phyloP scores from a whole-genome alignment of 257 asterid genomes.

The Fraxinus excelsior region DNA sequence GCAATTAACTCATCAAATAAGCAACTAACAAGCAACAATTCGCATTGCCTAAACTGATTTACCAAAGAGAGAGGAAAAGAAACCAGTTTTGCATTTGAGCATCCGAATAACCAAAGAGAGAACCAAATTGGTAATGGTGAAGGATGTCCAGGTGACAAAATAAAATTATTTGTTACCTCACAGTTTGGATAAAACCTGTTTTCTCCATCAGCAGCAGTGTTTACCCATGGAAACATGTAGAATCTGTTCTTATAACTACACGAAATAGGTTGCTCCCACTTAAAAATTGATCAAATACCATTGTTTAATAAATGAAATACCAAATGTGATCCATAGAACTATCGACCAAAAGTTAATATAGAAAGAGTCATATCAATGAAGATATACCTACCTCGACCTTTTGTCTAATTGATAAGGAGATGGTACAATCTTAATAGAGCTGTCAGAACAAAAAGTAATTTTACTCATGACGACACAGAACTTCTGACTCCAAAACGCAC shows the following conservation, averaged over 20 bases:
- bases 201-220: slow-evolving; percentile 32
- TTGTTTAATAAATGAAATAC: slow-evolving; percentile 17
- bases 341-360: slow-evolving; percentile 25
- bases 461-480: slow-evolving; percentile 63
- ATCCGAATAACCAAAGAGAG: slow-evolving; percentile 33
- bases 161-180: slow-evolving; percentile 29
- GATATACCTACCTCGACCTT: slow-evolving; percentile 79
- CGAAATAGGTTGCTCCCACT: slow-evolving; percentile 16
- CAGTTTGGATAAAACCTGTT: slow-evolving; percentile 16
- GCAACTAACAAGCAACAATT: slow-evolving; percentile 45
- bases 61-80: slow-evolving; percentile 32
- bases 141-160: slow-evolving; percentile 14
- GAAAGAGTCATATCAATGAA: slow-evolving; percentile 31
- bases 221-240: slow-evolving; percentile 16
- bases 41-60: slow-evolving; percentile 33
- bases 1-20: slow-evolving; percentile 27
- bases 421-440: slow-evolving; percentile 72
- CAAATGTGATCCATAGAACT: slow-evolving; percentile 25
- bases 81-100: slow-evolving; percentile 31
- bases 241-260: slow-evolving; percentile 26
- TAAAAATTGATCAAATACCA: slow-evolving; percentile 8
- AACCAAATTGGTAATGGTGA: slow-evolving; percentile 16
- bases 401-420: slow-evolving; percentile 75
- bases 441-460: slow-evolving; percentile 87
- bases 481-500: slow-evolving; percentile 49